Base-by-base conservation (phyloP, 2,329 filamentous ascomycete species). In the Zalaria obscura region DNA sequence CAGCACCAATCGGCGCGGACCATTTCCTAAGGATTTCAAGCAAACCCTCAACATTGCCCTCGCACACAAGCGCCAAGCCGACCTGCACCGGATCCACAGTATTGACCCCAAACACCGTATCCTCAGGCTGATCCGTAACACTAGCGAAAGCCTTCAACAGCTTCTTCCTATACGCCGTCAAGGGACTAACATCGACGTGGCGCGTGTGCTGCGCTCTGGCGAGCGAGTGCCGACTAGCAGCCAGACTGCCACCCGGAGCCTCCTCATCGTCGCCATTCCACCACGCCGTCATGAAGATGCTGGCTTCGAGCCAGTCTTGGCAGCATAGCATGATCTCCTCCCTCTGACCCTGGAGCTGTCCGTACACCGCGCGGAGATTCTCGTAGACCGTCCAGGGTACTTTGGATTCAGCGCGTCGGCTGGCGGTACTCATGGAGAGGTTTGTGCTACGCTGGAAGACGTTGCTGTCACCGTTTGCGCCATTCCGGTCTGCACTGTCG, bases 361-460 rank as follows among this genome's bases (percentile, higher is more conserved):
- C 79, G 57, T 94, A 95, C 4, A 95, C 64, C 8, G 77, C 78
- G 49, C 81, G 76, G 40, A 96, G 66, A 50, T 82, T 86, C 55
- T 94, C 81, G 57, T 93, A 95, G 27, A 96, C 77, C 25, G 83
- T 77, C 83, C 84, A 94, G 0, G 88, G 89, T 29, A 95, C 80
- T 50, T 80, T 79, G 54, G 84, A 93, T 52, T 88, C 83, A 2
- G 86, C 87, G 61, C 81, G 83, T 38, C 72, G 68, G 40, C 66
- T 84, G 57, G 61, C 81, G 63, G 70, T 81, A 59, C 71, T 75
- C 40, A 83, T 78, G 4, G 78, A 78, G 52, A 66, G 78, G 63
- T 55, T 72, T 53, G 54, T 68, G 51, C 53, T 40, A 69, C 56
- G 53, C 4, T 44, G 28, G 31, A 57, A 58, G 10, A 52, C 40